Percentiles rank a stretch among this genome's conserved stretches.
Conservation (phyloP, 371 early-diverging fungal species). For the Fennellomyces sp. region DNA sequence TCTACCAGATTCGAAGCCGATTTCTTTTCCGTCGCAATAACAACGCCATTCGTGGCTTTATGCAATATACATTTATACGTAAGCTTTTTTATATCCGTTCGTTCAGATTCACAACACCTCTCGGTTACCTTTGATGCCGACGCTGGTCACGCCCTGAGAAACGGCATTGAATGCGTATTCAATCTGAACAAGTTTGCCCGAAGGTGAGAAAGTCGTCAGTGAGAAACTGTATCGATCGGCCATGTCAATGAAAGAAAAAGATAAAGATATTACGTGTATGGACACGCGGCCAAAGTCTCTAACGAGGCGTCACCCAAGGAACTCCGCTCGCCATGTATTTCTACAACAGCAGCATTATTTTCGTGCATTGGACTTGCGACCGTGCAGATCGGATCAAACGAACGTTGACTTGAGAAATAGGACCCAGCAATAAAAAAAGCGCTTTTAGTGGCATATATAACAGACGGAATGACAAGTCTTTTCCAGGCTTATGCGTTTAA, state of each 20-base stretch:
- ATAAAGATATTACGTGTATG: too few species aligned
- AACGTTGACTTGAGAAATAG: too few species aligned
- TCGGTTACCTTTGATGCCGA: constrained; percentile 95
- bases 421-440: too few species aligned
- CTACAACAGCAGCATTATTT: too few species aligned
- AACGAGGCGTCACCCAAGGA: too few species aligned
- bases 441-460: too few species aligned
- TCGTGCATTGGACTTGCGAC: too few species aligned
- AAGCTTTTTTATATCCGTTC: not conserved
- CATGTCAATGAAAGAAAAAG: constrained; percentile 26
- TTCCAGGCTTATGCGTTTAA: too few species aligned
- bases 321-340: too few species aligned
- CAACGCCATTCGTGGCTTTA: constrained; percentile 94
- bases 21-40: constrained; percentile 98
- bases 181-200: constrained; percentile 99
- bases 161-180: constrained; percentile 99
- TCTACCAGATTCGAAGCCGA: constrained; percentile 92
- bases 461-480: too few species aligned
- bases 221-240: constrained; percentile 90
- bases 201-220: constrained; percentile 99
- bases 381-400: too few species aligned
- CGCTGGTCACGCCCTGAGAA: constrained; percentile 92
- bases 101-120: not conserved
- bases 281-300: too few species aligned
- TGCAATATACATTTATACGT: not conserved